Evolutionary conservation across 2,329 filamentous ascomycete species (phyloP), one percentile per base, ranked within the genome.

Genomic region (Cytospora piceicola): DNA sequence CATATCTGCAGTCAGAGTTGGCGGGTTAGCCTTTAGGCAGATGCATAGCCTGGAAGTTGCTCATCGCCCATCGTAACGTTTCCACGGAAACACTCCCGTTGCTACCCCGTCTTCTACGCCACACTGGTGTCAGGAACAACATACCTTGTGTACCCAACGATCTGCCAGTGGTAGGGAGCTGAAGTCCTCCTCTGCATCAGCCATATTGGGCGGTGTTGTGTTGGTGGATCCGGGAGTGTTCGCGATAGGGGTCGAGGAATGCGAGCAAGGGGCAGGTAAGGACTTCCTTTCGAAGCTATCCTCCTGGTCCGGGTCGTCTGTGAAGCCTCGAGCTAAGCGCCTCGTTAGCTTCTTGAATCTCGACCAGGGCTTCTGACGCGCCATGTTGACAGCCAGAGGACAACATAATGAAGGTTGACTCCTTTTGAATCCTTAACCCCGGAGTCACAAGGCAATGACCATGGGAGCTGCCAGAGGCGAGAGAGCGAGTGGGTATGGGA

Each of bases 181-280:
- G 77, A 90, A 94, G 77, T 96, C 92, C 75, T 94, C 91, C 77
- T 94, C 91, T 76, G 85, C 81, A 70, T 96, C 93, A 65, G 90
- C 91, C 92, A 96, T 96, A 70, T 51, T 65, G 61, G 58, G 27
- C 24, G 54, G 39, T 24, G 27, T 30, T 17, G 53, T 52, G 22
- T 5, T 30, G 32, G 15, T 55, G n/a, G 27, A 42, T 4, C 14
- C 29, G 12, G 29, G 27, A 1, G 52, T 30, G 15, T 30, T 27
- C 29, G 63, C 49, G 15, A 27, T n/a, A 24, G 29, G 27, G 6
- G 34, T 27, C 27, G 29, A 54, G 20, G 51, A 12, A 29, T 54
- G 49, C 17, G 63, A 32, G 52, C 15, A 20, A 32, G 34, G 27
- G 52, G 39, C 24, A 2, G 46, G 59, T 15, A 56, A 8, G 69